Conservation (phyloP, 164 flowering plant species). For the Santalum album region DNA sequence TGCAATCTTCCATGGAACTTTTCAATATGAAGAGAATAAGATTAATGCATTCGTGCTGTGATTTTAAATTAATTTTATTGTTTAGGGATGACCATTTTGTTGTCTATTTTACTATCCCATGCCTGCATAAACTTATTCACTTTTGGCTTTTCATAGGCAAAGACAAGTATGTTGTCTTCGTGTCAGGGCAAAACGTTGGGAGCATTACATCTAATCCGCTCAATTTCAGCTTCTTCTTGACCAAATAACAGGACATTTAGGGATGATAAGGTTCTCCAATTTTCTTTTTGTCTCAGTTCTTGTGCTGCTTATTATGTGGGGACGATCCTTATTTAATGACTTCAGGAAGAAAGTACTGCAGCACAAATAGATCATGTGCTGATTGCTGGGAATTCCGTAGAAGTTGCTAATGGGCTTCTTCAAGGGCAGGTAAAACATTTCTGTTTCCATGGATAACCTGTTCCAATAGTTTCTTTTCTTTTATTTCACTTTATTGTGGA, state of each 20-base stretch:
- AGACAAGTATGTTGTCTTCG: conserved; percentile 82
- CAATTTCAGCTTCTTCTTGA: conserved; percentile 88
- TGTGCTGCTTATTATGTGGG: background rate
- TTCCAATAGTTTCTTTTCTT: background rate
- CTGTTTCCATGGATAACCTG: background rate
- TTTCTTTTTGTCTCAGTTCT: conserved; percentile 6
- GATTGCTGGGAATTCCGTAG: conserved; percentile 89
- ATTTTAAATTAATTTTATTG: too few relatives aligned
- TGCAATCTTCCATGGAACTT: too few relatives aligned
- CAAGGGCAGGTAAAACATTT: conserved; percentile 61
- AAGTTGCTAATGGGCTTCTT: conserved; percentile 48
- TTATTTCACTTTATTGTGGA: background rate
- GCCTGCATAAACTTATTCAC: too few relatives aligned
- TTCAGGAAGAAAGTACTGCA: conserved; percentile 74
- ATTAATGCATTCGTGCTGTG: too few relatives aligned
- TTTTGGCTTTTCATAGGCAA: conserved; percentile 39
- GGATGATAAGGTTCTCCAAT: conserved; percentile 59
- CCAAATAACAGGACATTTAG: conserved; percentile 93
- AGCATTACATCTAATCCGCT: conserved; percentile 67
- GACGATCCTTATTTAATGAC: background rate
- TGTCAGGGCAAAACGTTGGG: conserved; percentile 81
- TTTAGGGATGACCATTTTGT: too few relatives aligned
- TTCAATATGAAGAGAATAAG: too few relatives aligned
- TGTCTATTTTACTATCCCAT: too few relatives aligned
- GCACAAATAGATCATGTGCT: conserved; percentile 80